Evolutionary conservation across 495 filamentous ascomycete genomes (phyloP).

Genomic region (Aspergillus ostianus): DNA sequence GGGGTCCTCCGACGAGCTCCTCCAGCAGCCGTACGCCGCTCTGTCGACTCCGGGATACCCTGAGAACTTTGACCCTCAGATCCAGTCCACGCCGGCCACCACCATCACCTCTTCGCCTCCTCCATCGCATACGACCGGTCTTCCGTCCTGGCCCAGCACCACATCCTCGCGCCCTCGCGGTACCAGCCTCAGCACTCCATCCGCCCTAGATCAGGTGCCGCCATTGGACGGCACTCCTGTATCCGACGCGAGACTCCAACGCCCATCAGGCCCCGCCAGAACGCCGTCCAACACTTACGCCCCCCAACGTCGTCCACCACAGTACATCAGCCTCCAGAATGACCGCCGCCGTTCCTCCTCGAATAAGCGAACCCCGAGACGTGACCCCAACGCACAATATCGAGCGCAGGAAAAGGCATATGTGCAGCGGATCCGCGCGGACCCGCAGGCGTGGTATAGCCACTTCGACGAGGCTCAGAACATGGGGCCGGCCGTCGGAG

Average conservation of each 20-base stretch:
- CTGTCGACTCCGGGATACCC: conserved; percentile 41
- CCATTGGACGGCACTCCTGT: conserved; percentile 30
- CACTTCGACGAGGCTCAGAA: conserved; percentile 72
- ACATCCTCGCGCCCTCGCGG: conserved; percentile 39
- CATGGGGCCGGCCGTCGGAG: conserved; percentile 60
- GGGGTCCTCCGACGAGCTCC: conserved; percentile 59
- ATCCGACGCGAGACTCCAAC: conserved; percentile 42
- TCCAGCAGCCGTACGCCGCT: conserved; percentile 46
- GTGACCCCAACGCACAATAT: conserved; percentile 77
- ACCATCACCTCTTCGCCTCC: conserved; percentile 45
- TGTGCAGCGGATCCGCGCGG: conserved; percentile 72
- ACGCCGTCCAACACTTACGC: conserved; percentile 73
- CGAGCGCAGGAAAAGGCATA: conserved; percentile 79
- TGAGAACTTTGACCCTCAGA: conserved; percentile 36
- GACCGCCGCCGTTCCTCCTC: conserved; percentile 55
- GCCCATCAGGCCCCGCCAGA: conserved; percentile 59
- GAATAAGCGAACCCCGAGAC: conserved; percentile 46
- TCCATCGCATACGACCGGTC: conserved; percentile 36
- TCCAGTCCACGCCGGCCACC: conserved; percentile 37
- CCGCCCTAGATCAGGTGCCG: conserved; percentile 30
- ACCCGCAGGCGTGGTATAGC: conserved; percentile 62
- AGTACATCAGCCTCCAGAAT: conserved; percentile 52
- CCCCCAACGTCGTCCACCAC: conserved; percentile 70
- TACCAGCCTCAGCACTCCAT: conserved; percentile 35
- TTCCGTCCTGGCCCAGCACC: conserved; percentile 43